Evolutionary conservation across 495 filamentous ascomycete species (phyloP), one percentile per base, ranked within the genome.

Genomic region (Penicillium canescens): DNA sequence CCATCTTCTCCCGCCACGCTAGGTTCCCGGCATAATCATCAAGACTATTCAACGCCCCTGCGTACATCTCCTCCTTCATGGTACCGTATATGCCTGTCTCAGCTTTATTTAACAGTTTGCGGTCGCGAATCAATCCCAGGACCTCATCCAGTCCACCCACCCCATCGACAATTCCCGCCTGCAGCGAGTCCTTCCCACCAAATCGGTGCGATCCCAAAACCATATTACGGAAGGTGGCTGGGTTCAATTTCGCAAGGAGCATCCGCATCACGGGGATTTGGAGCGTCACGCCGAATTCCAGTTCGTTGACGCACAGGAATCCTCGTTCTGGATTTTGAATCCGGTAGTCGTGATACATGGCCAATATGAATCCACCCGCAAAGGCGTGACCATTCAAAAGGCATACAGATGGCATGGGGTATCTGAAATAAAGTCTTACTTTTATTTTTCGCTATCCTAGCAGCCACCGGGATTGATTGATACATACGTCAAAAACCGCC

Each of bases 261-360:
- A 92, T 81, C n/a, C 71, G 67, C 55, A 78, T 78, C 88, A 94
- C 90, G 11, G 88, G 78, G 1, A 86, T 75, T 42, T 83, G 78
- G 9, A 94, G 76, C 9, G 87, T 84, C 0, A 86, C 83, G n/a
- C 89, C 88, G 23, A 92, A 85, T 10, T 91, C 87, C 3, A 92
- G 71, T 68, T 92, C 90, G 63, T 92, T 92, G 41, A 92, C 62
- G 65, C 89, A 92, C 12, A 86, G 66, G 66, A 83, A 91, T 2
- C 89, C 89, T 23, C 78, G 77, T 3, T 73, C 23, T 0, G 85
- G 82, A 59, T 88, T 89, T 76, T 87, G 83, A 57, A 91, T 71
- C 3, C 89, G 82, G 66, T 92, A 93, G 68, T 93, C 89, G 74
- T 91, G 88, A 67, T 88, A 84, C 86, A 91, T 90, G 45, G 88